These are phyloP conservation scores for Rhododendron vialii DNA, from an alignment of 148 eudicot genomes.

Conservation along the genomic window DNA sequence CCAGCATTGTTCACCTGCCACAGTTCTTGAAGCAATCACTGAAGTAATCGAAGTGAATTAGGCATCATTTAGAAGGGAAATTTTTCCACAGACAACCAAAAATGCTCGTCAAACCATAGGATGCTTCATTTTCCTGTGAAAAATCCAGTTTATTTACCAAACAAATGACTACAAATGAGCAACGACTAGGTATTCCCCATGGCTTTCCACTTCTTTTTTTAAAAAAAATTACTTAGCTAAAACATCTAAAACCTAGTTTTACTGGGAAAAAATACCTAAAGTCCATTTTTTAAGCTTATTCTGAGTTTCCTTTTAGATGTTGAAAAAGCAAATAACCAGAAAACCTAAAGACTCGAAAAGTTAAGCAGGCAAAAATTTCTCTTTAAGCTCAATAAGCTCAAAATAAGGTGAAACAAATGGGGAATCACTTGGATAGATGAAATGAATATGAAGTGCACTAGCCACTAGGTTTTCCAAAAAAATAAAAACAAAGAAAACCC, in stretches of 20 bases:
- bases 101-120: neutral
- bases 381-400: neutral
- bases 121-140: neutral
- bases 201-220: neutral
- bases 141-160: neutral
- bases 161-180: neutral
- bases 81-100: neutral
- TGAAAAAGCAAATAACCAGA: neutral
- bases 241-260: neutral
- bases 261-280: neutral
- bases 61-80: neutral
- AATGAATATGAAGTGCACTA: neutral
- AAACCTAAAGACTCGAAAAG: neutral
- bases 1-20: neutral
- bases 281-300: neutral
- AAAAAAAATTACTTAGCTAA: neutral
- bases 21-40: neutral
- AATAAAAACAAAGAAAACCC: neutral
- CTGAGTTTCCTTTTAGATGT: neutral
- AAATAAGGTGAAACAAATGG: neutral
- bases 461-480: neutral
- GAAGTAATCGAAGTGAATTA: neutral
- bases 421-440: too few species aligned
- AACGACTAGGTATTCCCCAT: neutral
- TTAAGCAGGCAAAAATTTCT: neutral